These are phyloP conservation scores for Boeremia lycopersici DNA, from an alignment of 2,329 filamentous ascomycete species.

Conservation along the genomic window DNA sequence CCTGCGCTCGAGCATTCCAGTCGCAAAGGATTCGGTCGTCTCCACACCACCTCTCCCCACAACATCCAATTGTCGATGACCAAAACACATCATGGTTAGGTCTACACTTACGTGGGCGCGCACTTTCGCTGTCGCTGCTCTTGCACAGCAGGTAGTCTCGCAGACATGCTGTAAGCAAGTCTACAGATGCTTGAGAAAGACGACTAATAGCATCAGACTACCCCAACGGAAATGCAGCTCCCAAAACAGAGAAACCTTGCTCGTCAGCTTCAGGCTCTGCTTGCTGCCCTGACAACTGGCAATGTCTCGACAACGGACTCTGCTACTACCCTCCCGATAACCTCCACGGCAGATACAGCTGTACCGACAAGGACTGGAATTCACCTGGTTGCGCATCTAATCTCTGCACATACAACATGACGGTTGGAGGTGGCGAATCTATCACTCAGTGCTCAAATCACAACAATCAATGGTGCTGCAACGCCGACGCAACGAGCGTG, in stretches of 20 bases:
- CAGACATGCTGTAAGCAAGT: conserved; percentile 39
- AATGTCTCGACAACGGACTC: conserved; percentile 47
- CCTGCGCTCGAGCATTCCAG: conserved; percentile 10
- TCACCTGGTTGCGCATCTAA: conserved; percentile 40
- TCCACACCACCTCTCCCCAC: conserved; percentile 3
- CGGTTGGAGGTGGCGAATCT: conserved; percentile 35
- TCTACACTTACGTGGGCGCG: conserved; percentile 28
- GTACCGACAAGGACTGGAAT: conserved; percentile 45
- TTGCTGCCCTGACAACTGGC: conserved; percentile 45
- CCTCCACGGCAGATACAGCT: conserved; percentile 43
- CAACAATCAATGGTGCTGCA: conserved; percentile 45
- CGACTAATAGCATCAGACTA: conserved; percentile 39
- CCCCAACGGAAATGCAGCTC: conserved; percentile 37
- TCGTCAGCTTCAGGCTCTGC: conserved; percentile 41
- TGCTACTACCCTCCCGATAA: conserved; percentile 38
- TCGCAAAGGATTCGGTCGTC: conserved; percentile 9
- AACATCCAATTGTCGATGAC: conserved; percentile 11
- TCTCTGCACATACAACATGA: conserved; percentile 41
- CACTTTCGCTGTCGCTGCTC: conserved; percentile 22
- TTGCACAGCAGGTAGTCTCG: conserved; percentile 26
- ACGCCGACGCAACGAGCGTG: conserved; percentile 34
- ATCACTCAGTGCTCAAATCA: conserved; percentile 43
- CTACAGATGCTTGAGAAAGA: not conserved
- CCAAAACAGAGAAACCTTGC: conserved; percentile 41
- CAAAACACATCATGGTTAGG: conserved; percentile 21